Evolutionary conservation across 1,284 basidiomycete genomes (phyloP).

Genomic region (Athelia psychrophila): DNA sequence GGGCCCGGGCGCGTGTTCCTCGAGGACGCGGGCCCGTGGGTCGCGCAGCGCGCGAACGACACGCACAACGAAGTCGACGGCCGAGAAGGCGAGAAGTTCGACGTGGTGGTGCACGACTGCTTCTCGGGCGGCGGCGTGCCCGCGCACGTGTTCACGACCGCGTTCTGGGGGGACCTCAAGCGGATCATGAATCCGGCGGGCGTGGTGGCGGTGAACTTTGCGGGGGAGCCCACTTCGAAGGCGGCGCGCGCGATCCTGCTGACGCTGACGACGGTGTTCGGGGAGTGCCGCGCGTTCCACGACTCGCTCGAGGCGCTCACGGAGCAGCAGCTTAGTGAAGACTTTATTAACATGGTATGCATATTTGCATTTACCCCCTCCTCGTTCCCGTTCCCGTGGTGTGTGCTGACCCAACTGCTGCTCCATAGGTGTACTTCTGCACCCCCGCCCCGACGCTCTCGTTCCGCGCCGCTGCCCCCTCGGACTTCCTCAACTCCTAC

Average conservation of each 20-base stretch:
- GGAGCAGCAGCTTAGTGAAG: slow-evolving; percentile 44
- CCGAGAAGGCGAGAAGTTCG: slow-evolving; percentile 43
- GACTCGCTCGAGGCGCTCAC: slow-evolving; percentile 50
- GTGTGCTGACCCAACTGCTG: neutral
- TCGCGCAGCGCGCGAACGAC: slow-evolving; percentile 36
- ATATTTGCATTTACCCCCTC: no score
- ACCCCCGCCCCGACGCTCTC: slow-evolving; percentile 57
- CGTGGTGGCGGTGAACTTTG: slow-evolving; percentile 80
- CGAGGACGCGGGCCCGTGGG: slow-evolving; percentile 73
- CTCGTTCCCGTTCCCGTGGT: neutral
- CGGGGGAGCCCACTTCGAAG: slow-evolving; percentile 61
- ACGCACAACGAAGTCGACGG: slow-evolving; percentile 13
- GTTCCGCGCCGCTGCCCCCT: slow-evolving; percentile 55
- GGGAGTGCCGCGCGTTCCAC: slow-evolving; percentile 78
- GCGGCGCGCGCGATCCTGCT: slow-evolving; percentile 64
- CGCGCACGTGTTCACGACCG: slow-evolving; percentile 73
- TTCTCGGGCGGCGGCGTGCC: slow-evolving; percentile 90
- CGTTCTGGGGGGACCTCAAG: slow-evolving; percentile 79
- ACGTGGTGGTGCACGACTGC: slow-evolving; percentile 86
- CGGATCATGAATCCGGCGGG: slow-evolving; percentile 67
- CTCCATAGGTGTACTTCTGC: slow-evolving; percentile 75
- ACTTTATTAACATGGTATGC: slow-evolving; percentile 76
- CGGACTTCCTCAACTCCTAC: slow-evolving; percentile 66
- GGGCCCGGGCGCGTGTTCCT: slow-evolving; percentile 59
- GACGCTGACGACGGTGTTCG: slow-evolving; percentile 68